Evolutionary conservation across 352 stramenopile species (phyloP).

Genomic region (Globisporangium paroecandrum): DNA sequence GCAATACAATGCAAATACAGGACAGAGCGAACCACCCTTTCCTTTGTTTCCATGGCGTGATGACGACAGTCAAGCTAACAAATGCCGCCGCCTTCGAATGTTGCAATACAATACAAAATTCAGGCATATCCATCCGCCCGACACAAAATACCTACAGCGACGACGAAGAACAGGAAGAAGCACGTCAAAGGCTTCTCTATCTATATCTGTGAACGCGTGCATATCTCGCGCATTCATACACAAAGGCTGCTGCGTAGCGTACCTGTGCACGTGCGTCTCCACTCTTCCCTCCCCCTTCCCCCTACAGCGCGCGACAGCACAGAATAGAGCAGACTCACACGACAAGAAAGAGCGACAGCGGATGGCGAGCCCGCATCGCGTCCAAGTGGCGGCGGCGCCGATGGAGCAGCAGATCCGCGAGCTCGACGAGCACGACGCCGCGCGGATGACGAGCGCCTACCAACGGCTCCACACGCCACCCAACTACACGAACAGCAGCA

Average conservation of each 20-base stretch:
- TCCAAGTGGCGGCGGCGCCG: conserved; percentile 19
- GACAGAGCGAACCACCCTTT: too few relatives aligned
- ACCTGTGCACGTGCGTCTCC: not conserved
- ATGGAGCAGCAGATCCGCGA: conserved; percentile 26
- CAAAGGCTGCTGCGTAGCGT: not conserved
- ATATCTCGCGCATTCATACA: not conserved
- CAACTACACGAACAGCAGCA: conserved; percentile 8
- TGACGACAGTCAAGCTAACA: not conserved
- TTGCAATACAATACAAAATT: too few relatives aligned
- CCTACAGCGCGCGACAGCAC: not conserved
- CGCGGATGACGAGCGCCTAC: conserved; percentile 12
- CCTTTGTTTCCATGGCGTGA: not conserved
- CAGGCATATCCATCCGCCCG: not conserved
- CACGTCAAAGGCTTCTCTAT: not conserved
- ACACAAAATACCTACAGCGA: not conserved
- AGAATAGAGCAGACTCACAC: too few relatives aligned
- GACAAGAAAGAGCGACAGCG: not conserved
- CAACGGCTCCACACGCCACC: conserved; percentile 11
- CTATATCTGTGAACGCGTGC: not conserved
- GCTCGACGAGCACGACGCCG: conserved; percentile 4
- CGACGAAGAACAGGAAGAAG: not conserved
- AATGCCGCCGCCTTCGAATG: not conserved
- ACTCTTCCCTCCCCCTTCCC: not conserved
- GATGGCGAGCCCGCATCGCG: conserved; percentile 13
- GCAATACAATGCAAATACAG: too few relatives aligned